Percentiles rank a stretch among this genome's conserved stretches.
These are phyloP conservation scores for Linnemannia exigua DNA, from an alignment of 192 early-diverging fungal species.

Conservation along the genomic window DNA sequence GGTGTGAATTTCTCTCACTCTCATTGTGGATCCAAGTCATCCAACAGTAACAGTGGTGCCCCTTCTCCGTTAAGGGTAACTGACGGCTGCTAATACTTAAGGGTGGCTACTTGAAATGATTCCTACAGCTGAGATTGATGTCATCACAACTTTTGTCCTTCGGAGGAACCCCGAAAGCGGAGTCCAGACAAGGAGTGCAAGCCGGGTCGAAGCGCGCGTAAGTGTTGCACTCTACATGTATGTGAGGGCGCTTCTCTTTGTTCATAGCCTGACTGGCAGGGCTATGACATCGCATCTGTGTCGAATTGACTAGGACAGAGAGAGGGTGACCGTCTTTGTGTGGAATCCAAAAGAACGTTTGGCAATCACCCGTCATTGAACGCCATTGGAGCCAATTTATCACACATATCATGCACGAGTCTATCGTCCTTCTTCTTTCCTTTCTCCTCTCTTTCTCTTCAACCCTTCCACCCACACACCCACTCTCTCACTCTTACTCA, in stretches of 20 bases:
- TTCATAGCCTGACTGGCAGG: background rate
- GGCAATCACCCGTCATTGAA: background rate
- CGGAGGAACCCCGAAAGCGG: conserved; percentile 5
- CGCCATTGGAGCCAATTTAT: conserved; percentile 1
- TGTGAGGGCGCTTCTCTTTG: background rate
- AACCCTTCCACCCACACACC: background rate
- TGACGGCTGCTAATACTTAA: no score
- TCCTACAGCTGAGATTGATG: background rate
- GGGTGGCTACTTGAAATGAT: no score
- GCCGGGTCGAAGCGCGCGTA: background rate
- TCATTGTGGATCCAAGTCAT: no score
- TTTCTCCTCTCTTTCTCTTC: background rate
- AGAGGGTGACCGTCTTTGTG: conserved; percentile 40
- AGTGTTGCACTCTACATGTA: background rate
- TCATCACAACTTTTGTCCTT: background rate
- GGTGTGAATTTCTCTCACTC: no score
- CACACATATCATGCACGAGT: background rate
- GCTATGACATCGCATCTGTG: background rate
- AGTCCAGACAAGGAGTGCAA: background rate
- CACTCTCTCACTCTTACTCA: background rate
- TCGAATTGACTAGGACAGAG: background rate
- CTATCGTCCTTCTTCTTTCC: background rate
- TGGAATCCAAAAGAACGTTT: conserved; percentile 36
- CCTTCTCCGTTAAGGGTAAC: background rate
- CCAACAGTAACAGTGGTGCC: no score